These are phyloP conservation scores for Ophiostoma piceae DNA, from an alignment of 2,329 filamentous ascomycete genomes.

Conservation along the genomic window DNA sequence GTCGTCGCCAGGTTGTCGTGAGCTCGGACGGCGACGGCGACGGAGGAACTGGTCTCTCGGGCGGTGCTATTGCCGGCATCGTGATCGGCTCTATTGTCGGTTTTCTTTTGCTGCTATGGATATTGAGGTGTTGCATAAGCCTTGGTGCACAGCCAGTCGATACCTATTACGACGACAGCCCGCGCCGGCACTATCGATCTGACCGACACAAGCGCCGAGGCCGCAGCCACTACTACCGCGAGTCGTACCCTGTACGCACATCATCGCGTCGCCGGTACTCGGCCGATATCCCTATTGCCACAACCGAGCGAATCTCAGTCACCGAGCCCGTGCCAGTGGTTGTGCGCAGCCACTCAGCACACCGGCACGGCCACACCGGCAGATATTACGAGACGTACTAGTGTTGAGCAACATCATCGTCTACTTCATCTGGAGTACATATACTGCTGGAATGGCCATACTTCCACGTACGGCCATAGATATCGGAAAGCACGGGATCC, in stretches of 20 bases:
- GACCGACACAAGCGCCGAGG: neutral
- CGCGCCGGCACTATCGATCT: neutral
- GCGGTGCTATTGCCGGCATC: slow-evolving; percentile 1
- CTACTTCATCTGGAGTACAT: too few relatives aligned
- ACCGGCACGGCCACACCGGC: neutral
- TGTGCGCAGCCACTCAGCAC: neutral
- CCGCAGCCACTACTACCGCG: slow-evolving; percentile 9
- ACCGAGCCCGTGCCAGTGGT: neutral
- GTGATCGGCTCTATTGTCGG: neutral
- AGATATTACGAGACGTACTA: neutral
- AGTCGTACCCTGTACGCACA: neutral
- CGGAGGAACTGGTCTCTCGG: neutral
- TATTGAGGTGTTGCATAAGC: neutral
- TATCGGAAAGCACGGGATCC: neutral
- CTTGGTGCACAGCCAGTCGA: neutral
- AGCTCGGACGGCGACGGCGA: neutral
- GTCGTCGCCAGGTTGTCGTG: neutral
- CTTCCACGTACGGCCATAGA: neutral
- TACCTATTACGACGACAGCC: neutral
- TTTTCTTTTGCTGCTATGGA: neutral
- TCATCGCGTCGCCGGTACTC: neutral
- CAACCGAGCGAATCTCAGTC: neutral
- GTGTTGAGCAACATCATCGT: neutral
- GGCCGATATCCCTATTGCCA: neutral
- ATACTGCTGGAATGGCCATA: too few relatives aligned